Base-by-base conservation (phyloP, 139 green algal species). In the Mesotaenium endlicherianum region DNA sequence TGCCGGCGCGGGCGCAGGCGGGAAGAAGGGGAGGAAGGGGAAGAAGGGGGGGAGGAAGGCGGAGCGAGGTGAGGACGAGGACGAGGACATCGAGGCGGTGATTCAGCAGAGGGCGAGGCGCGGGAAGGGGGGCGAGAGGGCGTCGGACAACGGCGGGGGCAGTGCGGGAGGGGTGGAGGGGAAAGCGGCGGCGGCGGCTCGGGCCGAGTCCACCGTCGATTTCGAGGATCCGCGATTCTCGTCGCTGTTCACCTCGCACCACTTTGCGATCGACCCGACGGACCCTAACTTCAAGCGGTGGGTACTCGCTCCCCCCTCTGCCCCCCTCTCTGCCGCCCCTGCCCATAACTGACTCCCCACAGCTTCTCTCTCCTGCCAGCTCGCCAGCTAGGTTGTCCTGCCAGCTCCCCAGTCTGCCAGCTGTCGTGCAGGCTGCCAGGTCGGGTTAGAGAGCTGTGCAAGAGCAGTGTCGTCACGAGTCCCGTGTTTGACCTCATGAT, bases 241-340 rank as follows among this genome's bases (percentile, higher is more conserved):
- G 26, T 60, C 68, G 3, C 86, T 98, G 38, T 93, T 94, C 71
- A 86, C 70, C 5, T 88, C 88, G 3, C 87, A 90, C 17, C 72
- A 92, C 5, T 98, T 93, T 89, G 94, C 94, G 0, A 87, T 98
- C 45, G 95, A 98, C 78, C 95, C 95, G 0, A 98, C 95, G 20
- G 93, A 98, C 89, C 95, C 95, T 0, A 86, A 92, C 41, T 98
- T 92, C 85, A 87, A 84, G 53, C 82, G 80, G 80, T 86, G 5
- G 76, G 38, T 8, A 1, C 72, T 17, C 8, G 8, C 8, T 68
- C 40, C 1, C 36, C 39, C 36, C 49, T 26, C n/a, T 38, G n/a
- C 41, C 11, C 4, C 3, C 47, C 41, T 36, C n/a, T 14, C 71
- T 74, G 17, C 40, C 50, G 20, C 39, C 8, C 34, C 43, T 26